Evolutionary conservation across 805 yeast species (phyloP).

Genomic region (Kodamaea leandrae): DNA sequence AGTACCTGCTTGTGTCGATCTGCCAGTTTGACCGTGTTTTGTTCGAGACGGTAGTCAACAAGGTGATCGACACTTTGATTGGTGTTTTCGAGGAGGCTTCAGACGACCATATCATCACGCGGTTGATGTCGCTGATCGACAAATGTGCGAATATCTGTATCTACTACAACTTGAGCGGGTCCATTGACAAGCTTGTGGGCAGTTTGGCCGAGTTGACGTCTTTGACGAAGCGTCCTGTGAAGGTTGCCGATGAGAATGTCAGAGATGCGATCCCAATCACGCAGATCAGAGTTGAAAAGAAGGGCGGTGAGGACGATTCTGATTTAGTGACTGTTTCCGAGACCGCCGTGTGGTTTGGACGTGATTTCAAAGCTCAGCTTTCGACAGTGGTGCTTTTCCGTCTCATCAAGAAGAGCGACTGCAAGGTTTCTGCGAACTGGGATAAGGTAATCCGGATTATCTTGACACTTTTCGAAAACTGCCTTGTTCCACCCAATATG

Average conservation of each 20-base stretch:
- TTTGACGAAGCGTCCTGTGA: constrained; percentile 47
- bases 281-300: constrained; percentile 18
- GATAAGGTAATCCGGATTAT: constrained; percentile 54
- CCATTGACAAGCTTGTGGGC: constrained; percentile 66
- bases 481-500: constrained; percentile 60
- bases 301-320: neutral
- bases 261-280: constrained; percentile 36
- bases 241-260: constrained; percentile 10
- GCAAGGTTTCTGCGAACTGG: constrained; percentile 60
- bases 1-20: constrained; percentile 22
- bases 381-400: constrained; percentile 84
- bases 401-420: constrained; percentile 58
- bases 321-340: constrained; percentile 68
- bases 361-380: constrained; percentile 87
- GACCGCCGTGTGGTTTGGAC: constrained; percentile 78
- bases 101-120: constrained; percentile 84
- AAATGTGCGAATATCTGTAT: constrained; percentile 78
- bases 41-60: constrained; percentile 61
- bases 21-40: constrained; percentile 69
- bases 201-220: constrained; percentile 68
- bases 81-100: constrained; percentile 82
- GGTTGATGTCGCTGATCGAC: constrained; percentile 85
- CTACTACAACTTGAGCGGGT: constrained; percentile 51
- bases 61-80: constrained; percentile 68
- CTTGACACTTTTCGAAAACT: constrained; percentile 65